Percentiles rank a stretch among this genome's conserved stretches.
Conservation (phyloP, 192 early-diverging fungal species). For the Powellomyces hirtus region DNA sequence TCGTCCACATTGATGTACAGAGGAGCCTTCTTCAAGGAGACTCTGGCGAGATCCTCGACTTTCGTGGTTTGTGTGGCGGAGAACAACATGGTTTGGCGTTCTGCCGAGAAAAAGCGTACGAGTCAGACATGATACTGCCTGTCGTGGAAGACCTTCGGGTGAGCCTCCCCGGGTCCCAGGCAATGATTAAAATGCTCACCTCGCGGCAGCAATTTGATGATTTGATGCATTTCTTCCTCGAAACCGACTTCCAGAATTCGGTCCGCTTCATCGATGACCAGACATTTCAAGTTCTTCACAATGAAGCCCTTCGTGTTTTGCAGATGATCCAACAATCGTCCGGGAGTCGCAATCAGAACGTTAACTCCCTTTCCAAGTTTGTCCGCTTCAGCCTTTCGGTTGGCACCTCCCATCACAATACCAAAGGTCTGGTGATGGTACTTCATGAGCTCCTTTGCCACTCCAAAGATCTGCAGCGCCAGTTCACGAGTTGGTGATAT, state of each 20-base stretch:
- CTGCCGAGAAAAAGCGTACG: slow-evolving; percentile 34
- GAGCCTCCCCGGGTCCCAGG: neutral
- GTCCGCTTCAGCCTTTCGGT: slow-evolving; percentile 92
- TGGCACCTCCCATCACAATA: slow-evolving; percentile 97
- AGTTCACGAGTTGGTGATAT: slow-evolving; percentile 98
- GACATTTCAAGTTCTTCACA: slow-evolving; percentile 88
- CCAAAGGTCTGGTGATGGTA: slow-evolving; percentile 98
- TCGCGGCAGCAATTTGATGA: slow-evolving; percentile 88
- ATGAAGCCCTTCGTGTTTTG: slow-evolving; percentile 97
- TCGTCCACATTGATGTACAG: slow-evolving; percentile 99
- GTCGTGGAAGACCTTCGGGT: neutral
- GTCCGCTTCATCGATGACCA: slow-evolving; percentile 96
- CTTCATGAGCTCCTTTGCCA: slow-evolving; percentile 91
- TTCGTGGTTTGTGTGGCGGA: slow-evolving; percentile 99
- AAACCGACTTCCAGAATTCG: slow-evolving; percentile 98
- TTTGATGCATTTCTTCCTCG: slow-evolving; percentile 98
- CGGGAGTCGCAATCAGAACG: slow-evolving; percentile 92
- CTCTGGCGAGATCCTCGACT: slow-evolving; percentile 94
- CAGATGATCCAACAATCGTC: slow-evolving; percentile 95
- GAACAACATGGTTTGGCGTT: slow-evolving; percentile 97
- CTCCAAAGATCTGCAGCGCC: slow-evolving; percentile 98
- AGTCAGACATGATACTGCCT: neutral
- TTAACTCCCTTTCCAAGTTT: slow-evolving; percentile 97
- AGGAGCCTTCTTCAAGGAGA: slow-evolving; percentile 95
- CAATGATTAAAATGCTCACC: slow-evolving; percentile 37